Base-by-base conservation (phyloP, 169 alveolate species). In the Eimeria necatrix region DNA sequence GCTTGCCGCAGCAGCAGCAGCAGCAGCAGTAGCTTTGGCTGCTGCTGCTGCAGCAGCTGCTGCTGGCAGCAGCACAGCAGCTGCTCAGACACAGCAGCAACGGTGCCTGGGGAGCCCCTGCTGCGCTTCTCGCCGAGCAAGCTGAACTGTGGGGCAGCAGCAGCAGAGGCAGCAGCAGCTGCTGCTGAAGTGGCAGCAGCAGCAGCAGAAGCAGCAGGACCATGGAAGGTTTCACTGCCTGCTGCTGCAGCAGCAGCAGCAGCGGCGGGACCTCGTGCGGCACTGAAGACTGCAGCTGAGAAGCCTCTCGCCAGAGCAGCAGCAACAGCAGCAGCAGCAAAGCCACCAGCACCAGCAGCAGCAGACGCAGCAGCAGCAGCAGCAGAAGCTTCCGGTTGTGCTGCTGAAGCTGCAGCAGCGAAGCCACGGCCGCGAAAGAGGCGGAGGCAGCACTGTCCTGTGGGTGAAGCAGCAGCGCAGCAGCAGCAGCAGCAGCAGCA, bases 1-100 rank as follows among this genome's bases (percentile, higher is more conserved):
- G 24, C 64, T 46, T 76, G 87, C 41, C 26, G 61, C 87, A 76
- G 87, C 87, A 76, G 87, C 87, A 73, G 56, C 85, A 41, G 56
- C 6, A 73, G 85, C 85, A 26, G 61, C 87, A 41, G 24, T 22
- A 18, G 81, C 81, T n/a, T n/a, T n/a, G 14, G 49, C 46, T 4
- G 6, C 87, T 41, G 61, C 61, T 9, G 87, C 61, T 9, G 87
- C 64, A 41, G 61, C 87, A 9, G 14, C 76, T n/a, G 26, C 18
- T 9, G 76, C 76, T 9, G 61, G 83, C 83, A 71, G 83, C 83
- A 32, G 83, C 53, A 71, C 51, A 14, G 83, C 51, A 18, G 22
- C 6, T 32, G 49, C 5, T 71, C 24, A 6, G 53, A 24, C 14
- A 6, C 83, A 8, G 64, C 64, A 5, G 61, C 32, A 0, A 49